These are phyloP conservation scores for Russula emetica DNA, from an alignment of 768 basidiomycete genomes.

Conservation along the genomic window DNA sequence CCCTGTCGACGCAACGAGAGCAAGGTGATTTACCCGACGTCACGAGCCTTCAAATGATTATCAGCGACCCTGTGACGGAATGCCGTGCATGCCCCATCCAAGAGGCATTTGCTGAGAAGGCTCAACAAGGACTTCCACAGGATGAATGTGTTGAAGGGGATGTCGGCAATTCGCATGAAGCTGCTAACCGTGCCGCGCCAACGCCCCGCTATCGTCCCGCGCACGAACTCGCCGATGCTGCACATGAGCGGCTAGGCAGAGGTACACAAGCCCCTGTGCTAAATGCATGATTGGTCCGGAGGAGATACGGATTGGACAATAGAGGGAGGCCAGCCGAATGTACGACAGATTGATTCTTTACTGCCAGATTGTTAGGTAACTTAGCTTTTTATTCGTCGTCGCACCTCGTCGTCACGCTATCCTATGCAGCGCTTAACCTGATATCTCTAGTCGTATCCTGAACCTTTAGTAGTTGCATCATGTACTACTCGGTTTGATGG, in stretches of 20 bases:
- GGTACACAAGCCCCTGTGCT: slow-evolving; percentile 21
- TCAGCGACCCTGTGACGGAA: slow-evolving; percentile 2
- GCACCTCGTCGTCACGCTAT: background rate
- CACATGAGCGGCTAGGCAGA: slow-evolving; percentile 27
- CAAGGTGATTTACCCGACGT: slow-evolving; percentile 16
- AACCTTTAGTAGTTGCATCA: background rate
- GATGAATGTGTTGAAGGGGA: slow-evolving; percentile 5
- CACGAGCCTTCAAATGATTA: slow-evolving; percentile 9
- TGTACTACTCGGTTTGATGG: background rate
- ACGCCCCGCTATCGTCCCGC: slow-evolving; percentile 62
- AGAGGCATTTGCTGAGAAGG: background rate
- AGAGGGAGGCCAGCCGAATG: slow-evolving; percentile 3
- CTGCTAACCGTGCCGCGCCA: slow-evolving; percentile 7
- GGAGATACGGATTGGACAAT: background rate
- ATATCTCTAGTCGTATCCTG: background rate
- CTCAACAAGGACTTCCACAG: background rate
- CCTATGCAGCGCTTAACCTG: background rate
- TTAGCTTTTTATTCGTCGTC: background rate
- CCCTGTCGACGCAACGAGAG: background rate
- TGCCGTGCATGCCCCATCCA: slow-evolving; percentile 17
- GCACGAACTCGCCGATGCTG: slow-evolving; percentile 70
- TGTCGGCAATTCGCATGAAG: slow-evolving; percentile 15
- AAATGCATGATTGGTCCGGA: slow-evolving; percentile 2
- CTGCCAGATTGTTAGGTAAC: background rate
- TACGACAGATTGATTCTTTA: background rate